A percentile compares a stretch with the other conserved stretches of the same genome.
These are phyloP conservation scores for Phylloporus rhodoxanthus DNA, from an alignment of 768 basidiomycete species.

Conservation along the genomic window DNA sequence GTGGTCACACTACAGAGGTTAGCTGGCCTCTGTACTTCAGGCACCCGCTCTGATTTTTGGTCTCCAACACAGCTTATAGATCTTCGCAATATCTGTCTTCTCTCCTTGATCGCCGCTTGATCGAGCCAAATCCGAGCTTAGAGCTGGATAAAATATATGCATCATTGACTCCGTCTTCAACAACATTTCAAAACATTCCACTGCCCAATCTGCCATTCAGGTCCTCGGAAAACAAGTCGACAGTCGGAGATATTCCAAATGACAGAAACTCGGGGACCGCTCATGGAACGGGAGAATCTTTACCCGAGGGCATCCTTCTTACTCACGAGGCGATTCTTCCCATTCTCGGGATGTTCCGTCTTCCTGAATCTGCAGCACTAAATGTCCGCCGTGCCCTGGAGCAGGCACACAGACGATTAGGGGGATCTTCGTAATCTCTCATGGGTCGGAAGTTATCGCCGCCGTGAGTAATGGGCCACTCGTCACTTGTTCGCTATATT, in stretches of 20 bases:
- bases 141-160: constrained; percentile 56
- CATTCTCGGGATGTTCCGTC: constrained; percentile 42
- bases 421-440: background rate
- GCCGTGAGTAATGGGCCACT: background rate
- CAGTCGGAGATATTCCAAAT: background rate
- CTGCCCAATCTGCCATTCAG: constrained; percentile 3
- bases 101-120: constrained; percentile 49
- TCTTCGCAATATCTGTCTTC: constrained; percentile 61
- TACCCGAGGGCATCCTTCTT: constrained; percentile 38
- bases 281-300: constrained; percentile 1
- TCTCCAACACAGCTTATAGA: constrained; percentile 48
- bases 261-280: constrained; percentile 3
- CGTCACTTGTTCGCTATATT: background rate
- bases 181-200: constrained; percentile 2
- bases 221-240: constrained; percentile 8
- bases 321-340: constrained; percentile 48
- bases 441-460: background rate
- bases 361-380: constrained; percentile 40
- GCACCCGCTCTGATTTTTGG: background rate
- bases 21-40: constrained; percentile 3
- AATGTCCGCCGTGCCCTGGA: constrained; percentile 62
- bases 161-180: constrained; percentile 20
- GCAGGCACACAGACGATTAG: constrained; percentile 40
- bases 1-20: constrained; percentile 81
- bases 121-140: constrained; percentile 50